Conservation (phyloP, 495 filamentous ascomycete species). For the Penicillium mononematosum region DNA sequence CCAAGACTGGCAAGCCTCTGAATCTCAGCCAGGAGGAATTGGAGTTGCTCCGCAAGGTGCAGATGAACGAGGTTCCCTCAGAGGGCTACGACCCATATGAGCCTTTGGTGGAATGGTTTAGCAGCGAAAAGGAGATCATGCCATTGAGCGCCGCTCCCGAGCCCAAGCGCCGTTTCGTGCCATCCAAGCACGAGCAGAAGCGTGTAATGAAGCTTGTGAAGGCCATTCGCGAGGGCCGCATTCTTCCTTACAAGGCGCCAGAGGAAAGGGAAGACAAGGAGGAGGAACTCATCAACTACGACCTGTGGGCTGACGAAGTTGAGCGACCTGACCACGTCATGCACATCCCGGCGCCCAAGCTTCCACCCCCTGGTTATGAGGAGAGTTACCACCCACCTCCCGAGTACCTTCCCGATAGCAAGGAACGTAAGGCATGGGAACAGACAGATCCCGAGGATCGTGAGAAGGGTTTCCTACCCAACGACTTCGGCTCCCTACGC, state of each 20-base stretch:
- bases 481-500: slow-evolving; percentile 75
- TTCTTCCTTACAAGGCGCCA: slow-evolving; percentile 84
- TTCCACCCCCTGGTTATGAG: slow-evolving; percentile 90
- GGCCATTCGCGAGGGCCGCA: slow-evolving; percentile 90
- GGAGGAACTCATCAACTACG: slow-evolving; percentile 71
- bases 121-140: slow-evolving; percentile 86
- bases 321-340: slow-evolving; percentile 81
- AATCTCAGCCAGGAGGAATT: slow-evolving; percentile 85
- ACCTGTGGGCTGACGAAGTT: slow-evolving; percentile 91
- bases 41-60: slow-evolving; percentile 82
- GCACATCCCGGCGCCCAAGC: slow-evolving; percentile 95
- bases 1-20: slow-evolving; percentile 85
- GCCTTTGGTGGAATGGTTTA: slow-evolving; percentile 90
- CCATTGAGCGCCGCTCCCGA: slow-evolving; percentile 91
- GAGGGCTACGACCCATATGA: slow-evolving; percentile 93
- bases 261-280: slow-evolving; percentile 70
- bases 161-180: slow-evolving; percentile 91
- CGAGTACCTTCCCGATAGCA: slow-evolving; percentile 85
- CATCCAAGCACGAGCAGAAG: slow-evolving; percentile 98
- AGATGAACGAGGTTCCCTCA: slow-evolving; percentile 83
- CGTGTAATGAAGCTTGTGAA: slow-evolving; percentile 97
- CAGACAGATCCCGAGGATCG: slow-evolving; percentile 85
- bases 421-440: slow-evolving; percentile 87
- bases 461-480: slow-evolving; percentile 83
- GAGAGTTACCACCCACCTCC: slow-evolving; percentile 94